Percentiles rank a stretch among this genome's conserved stretches.
Evolutionary conservation across 2,329 filamentous ascomycete genomes (phyloP).

Genomic region (Penicillium sp.): DNA sequence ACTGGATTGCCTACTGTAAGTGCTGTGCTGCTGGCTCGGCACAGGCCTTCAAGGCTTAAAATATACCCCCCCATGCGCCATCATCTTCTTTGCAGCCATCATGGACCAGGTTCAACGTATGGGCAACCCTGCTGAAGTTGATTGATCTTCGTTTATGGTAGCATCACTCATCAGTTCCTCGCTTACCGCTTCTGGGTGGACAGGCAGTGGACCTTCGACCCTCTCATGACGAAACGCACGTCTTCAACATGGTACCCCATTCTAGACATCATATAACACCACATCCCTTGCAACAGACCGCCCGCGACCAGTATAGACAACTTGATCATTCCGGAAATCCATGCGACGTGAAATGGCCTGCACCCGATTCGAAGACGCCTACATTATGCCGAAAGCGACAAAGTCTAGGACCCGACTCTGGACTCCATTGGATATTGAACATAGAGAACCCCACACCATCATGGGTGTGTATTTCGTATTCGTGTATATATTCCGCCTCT

Average conservation of each 20-base stretch:
- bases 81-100: not conserved
- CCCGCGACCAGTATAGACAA: conserved; percentile 5
- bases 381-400: conserved; percentile 5
- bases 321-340: not conserved
- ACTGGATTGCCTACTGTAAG: conserved; percentile 8
- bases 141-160: not conserved
- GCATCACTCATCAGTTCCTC: not conserved
- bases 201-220: not conserved
- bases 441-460: not conserved
- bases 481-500: not conserved
- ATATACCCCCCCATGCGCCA: conserved; percentile 2
- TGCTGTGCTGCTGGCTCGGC: conserved; percentile 13
- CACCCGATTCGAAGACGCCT: not conserved
- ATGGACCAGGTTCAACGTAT: not conserved
- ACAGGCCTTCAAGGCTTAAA: not conserved
- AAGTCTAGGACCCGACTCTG: not conserved
- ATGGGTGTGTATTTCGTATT: conserved; percentile 4
- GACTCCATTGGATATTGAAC: not conserved
- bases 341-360: not conserved
- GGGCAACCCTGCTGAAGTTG: conserved; percentile 2
- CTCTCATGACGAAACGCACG: not conserved
- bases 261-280: not conserved
- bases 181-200: conserved; percentile 1
- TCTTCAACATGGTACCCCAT: not conserved
- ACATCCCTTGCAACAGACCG: conserved; percentile 1